A percentile compares a stretch with the other conserved stretches of the same genome.
Evolutionary conservation across 805 yeast species (phyloP).

Genomic region (Starmerella stigmatis): DNA sequence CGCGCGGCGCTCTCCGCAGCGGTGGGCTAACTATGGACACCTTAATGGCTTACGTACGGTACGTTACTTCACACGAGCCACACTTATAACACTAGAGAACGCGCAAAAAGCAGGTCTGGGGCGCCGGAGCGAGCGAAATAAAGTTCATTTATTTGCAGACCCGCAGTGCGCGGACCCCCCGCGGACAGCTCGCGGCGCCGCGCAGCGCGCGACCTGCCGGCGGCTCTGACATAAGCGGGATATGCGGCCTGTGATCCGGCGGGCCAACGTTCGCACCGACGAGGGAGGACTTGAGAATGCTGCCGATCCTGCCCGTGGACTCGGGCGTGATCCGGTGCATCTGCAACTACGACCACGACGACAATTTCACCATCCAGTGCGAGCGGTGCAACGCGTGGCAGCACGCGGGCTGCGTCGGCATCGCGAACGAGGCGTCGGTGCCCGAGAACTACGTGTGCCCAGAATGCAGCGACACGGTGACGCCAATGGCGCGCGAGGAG

Average conservation of each 20-base stretch:
- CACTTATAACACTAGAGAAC: too few relatives aligned
- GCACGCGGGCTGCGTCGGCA: slow-evolving; percentile 84
- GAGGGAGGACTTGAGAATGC: slow-evolving; percentile 1
- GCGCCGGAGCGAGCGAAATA: too few relatives aligned
- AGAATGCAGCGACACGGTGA: slow-evolving; percentile 47
- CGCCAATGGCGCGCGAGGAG: slow-evolving; percentile 36
- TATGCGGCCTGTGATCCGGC: neutral
- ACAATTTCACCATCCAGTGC: slow-evolving; percentile 90
- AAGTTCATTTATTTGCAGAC: neutral
- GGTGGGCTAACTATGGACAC: too few relatives aligned
- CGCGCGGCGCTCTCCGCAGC: too few relatives aligned
- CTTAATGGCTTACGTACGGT: too few relatives aligned
- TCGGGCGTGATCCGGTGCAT: slow-evolving; percentile 82
- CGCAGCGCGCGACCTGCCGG: neutral
- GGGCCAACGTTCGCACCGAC: neutral
- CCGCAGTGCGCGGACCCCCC: too few relatives aligned
- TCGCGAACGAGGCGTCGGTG: slow-evolving; percentile 55
- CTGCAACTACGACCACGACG: slow-evolving; percentile 82
- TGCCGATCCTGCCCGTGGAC: slow-evolving; percentile 36
- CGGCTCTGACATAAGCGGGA: too few relatives aligned
- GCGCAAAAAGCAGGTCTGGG: too few relatives aligned
- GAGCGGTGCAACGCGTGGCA: slow-evolving; percentile 91
- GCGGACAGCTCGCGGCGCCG: too few relatives aligned
- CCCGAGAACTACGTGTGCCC: slow-evolving; percentile 80
- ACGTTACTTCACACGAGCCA: too few relatives aligned